Conservation (phyloP, 192 early-diverging fungal species). For the Geranomyces michiganensis region DNA sequence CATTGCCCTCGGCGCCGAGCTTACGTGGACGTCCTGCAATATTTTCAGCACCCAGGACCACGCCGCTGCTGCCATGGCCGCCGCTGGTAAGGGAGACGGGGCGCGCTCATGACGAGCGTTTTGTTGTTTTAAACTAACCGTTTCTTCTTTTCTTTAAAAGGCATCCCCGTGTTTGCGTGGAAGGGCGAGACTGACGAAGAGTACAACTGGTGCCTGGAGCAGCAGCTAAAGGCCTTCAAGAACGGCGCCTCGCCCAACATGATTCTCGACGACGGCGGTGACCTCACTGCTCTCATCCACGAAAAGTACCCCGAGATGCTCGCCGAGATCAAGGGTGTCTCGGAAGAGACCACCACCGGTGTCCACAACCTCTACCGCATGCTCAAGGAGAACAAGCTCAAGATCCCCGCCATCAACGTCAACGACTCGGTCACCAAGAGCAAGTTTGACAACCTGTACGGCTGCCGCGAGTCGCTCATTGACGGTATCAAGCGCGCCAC, state of each 20-base stretch:
- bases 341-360: constrained; percentile 99
- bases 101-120: constrained; percentile 21
- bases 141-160: constrained; percentile 24
- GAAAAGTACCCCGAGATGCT: constrained; percentile 92
- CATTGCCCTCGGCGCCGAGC: constrained; percentile 91
- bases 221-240: constrained; percentile 90
- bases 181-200: constrained; percentile 99
- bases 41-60: constrained; percentile 99
- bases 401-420: constrained; percentile 99
- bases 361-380: constrained; percentile 99
- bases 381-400: constrained; percentile 94
- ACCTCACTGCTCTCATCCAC: constrained; percentile 95
- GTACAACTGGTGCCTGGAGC: constrained; percentile 98
- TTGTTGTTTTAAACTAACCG: background rate
- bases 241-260: constrained; percentile 93
- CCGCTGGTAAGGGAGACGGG: constrained; percentile 59
- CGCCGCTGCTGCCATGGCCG: constrained; percentile 97
- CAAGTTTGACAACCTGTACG: constrained; percentile 99
- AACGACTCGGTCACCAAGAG: constrained; percentile 99
- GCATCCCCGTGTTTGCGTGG: constrained; percentile 97
- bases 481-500: constrained; percentile 99
- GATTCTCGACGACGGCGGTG: constrained; percentile 99
- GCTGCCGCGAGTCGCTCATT: constrained; percentile 98
- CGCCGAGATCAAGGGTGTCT: constrained; percentile 86
- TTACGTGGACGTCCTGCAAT: constrained; percentile 86